These are phyloP conservation scores for Aspergillus tamarii DNA, from an alignment of 2,329 filamentous ascomycete genomes.

Conservation along the genomic window DNA sequence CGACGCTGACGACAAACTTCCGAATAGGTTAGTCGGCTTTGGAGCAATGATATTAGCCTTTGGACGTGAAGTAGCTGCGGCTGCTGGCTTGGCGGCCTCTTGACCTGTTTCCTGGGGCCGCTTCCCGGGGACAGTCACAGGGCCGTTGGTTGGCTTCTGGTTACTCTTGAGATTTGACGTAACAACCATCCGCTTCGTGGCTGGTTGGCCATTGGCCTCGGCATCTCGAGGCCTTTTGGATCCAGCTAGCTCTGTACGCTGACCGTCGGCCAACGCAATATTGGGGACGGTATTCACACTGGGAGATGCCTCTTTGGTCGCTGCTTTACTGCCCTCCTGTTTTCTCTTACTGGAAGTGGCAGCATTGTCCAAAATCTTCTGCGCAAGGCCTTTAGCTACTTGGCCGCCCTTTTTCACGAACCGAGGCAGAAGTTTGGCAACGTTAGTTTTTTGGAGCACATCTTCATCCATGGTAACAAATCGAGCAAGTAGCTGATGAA, in stretches of 20 bases:
- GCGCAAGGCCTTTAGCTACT: slow-evolving; percentile 58
- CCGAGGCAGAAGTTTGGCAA: slow-evolving; percentile 60
- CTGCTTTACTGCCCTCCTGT: slow-evolving; percentile 39
- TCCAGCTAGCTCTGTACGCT: slow-evolving; percentile 31
- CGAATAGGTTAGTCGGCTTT: slow-evolving; percentile 51
- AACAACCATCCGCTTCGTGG: slow-evolving; percentile 43
- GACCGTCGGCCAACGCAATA: slow-evolving; percentile 15
- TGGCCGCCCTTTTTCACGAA: slow-evolving; percentile 63
- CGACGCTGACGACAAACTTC: slow-evolving; percentile 51
- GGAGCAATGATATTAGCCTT: slow-evolving; percentile 44
- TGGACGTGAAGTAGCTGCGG: slow-evolving; percentile 33
- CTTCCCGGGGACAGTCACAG: slow-evolving; percentile 33
- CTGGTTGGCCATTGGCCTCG: slow-evolving; percentile 39
- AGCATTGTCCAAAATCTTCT: slow-evolving; percentile 57
- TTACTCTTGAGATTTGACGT: slow-evolving; percentile 38
- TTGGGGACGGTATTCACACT: slow-evolving; percentile 24
- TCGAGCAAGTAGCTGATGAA: slow-evolving; percentile 53
- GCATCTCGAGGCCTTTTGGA: slow-evolving; percentile 45
- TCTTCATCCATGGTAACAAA: slow-evolving; percentile 62
- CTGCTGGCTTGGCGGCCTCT: slow-evolving; percentile 37
- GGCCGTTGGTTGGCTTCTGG: slow-evolving; percentile 29
- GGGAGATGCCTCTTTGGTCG: slow-evolving; percentile 40
- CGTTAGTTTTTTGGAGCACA: slow-evolving; percentile 62
- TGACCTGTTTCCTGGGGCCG: slow-evolving; percentile 25
- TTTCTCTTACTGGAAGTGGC: slow-evolving; percentile 49